A percentile compares a stretch with the other conserved stretches of the same genome.
Evolutionary conservation across 495 filamentous ascomycete species (phyloP).

Genomic region (Penicillium soppii): DNA sequence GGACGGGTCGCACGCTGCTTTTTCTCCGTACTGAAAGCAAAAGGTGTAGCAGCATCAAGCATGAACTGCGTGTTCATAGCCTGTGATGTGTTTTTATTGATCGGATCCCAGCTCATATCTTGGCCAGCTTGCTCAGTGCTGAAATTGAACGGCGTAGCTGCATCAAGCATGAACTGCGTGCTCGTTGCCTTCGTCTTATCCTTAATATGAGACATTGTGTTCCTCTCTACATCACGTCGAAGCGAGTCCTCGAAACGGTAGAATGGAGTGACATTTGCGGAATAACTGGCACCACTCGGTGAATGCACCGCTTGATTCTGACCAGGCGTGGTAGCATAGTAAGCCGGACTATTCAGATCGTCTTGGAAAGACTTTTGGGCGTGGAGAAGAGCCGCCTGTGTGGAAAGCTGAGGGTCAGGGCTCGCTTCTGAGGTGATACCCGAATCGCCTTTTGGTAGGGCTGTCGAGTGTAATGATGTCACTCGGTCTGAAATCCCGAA

Average conservation of each 20-base stretch:
- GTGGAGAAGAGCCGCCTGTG: slow-evolving; percentile 48
- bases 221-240: neutral
- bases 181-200: slow-evolving; percentile 35
- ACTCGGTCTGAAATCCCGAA: slow-evolving; percentile 30
- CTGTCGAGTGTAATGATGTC: slow-evolving; percentile 42
- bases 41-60: slow-evolving; percentile 50
- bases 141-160: slow-evolving; percentile 47
- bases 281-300: slow-evolving; percentile 12
- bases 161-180: slow-evolving; percentile 52
- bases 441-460: slow-evolving; percentile 23
- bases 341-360: slow-evolving; percentile 37
- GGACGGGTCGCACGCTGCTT: slow-evolving; percentile 20
- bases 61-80: slow-evolving; percentile 51
- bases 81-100: slow-evolving; percentile 19
- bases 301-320: slow-evolving; percentile 16
- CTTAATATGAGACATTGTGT: slow-evolving; percentile 6
- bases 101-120: slow-evolving; percentile 1
- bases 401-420: slow-evolving; percentile 43
- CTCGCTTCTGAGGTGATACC: slow-evolving; percentile 17
- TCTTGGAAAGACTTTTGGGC: slow-evolving; percentile 50
- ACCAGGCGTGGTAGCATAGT: slow-evolving; percentile 12
- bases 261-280: slow-evolving; percentile 39
- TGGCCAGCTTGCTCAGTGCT: slow-evolving; percentile 26
- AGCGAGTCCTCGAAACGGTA: slow-evolving; percentile 18
- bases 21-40: slow-evolving; percentile 45